Base-by-base conservation (phyloP, 2,329 filamentous ascomycete genomes). In the Exophiala sp. region DNA sequence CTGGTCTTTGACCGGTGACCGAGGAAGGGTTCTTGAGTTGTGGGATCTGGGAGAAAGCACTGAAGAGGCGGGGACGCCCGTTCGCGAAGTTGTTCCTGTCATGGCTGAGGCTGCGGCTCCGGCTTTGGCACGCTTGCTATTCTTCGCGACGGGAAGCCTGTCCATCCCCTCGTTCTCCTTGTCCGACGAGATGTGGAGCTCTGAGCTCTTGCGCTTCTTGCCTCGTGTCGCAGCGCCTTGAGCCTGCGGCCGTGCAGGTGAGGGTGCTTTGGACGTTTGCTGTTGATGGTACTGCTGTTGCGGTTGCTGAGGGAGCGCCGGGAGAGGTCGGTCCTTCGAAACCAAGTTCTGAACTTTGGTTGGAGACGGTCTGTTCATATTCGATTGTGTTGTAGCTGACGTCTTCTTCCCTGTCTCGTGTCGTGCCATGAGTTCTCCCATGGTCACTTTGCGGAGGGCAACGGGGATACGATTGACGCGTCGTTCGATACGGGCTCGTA, bases 391-490 rank as follows among this genome's bases (percentile, higher is more conserved):
- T 64, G 46, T 66, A 45, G 38, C 18, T 55, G 39, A 5, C 32
- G 14, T 19, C 6, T 8, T 34, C 14, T 34, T 53, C 38, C 79
- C 76, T 80, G 58, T 41, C 37, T 58, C 56, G 27, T 64, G 61
- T 45, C 64, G 61, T 41, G 60, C 60, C 43, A 57, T 55, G 7
- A 97, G 74, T 38, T 95, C 90, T 48, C 82, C 82, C 77, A 98
- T 91, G 50, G 81, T 94, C 55, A 81, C 77, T 63, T 85, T 86
- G 52, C 91, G 83, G 56, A 95, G 71, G 13, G 83, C 78, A 60
- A 81, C 79, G 6, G 93, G 93, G 45, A 97, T 93, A 46, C 93
- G 83, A 65, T 96, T 95, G 66, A 97, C 79, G 69, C 93, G 86
- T 71, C 95, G 86, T 68, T 96, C 90, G 45, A 98, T 84, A 54